phyloP scores from a whole-genome alignment of 1,284 basidiomycete species.

The Ustilago cynodontis region DNA sequence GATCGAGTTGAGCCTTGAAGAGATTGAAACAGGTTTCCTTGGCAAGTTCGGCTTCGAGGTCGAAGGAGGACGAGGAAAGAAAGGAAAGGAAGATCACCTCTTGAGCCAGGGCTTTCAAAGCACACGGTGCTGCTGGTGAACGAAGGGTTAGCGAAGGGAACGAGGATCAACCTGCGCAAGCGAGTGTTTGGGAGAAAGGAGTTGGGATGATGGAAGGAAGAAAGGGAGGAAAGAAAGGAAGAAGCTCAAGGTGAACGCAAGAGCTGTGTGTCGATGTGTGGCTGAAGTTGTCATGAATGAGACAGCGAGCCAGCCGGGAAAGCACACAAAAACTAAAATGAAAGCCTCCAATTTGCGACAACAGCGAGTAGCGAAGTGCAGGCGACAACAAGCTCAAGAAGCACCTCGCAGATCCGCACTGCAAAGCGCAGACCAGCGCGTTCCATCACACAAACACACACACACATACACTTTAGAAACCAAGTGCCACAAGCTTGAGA shows the following conservation, averaged over 20 bases:
- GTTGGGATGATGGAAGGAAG: slow-evolving; percentile 12
- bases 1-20: neutral
- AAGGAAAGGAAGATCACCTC: neutral
- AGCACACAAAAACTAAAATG: neutral
- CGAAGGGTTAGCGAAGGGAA: neutral
- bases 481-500: neutral
- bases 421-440: neutral
- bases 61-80: slow-evolving; percentile 2
- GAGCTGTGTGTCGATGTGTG: neutral
- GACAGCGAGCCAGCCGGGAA: neutral
- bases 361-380: slow-evolving; percentile 4
- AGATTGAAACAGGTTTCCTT: neutral
- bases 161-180: slow-evolving; percentile 36
- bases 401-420: slow-evolving; percentile 32
- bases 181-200: slow-evolving; percentile 3
- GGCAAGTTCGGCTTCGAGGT: neutral
- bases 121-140: slow-evolving; percentile 18
- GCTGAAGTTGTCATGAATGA: slow-evolving; percentile 11
- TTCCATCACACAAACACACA: neutral
- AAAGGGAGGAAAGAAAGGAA: neutral
- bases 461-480: neutral
- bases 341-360: neutral
- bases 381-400: slow-evolving; percentile 7
- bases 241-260: neutral
- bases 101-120: slow-evolving; percentile 39